Evolutionary conservation across 345 rosid genomes (phyloP), one percentile per base, ranked within the genome.

Genomic region (Populus simonii): DNA sequence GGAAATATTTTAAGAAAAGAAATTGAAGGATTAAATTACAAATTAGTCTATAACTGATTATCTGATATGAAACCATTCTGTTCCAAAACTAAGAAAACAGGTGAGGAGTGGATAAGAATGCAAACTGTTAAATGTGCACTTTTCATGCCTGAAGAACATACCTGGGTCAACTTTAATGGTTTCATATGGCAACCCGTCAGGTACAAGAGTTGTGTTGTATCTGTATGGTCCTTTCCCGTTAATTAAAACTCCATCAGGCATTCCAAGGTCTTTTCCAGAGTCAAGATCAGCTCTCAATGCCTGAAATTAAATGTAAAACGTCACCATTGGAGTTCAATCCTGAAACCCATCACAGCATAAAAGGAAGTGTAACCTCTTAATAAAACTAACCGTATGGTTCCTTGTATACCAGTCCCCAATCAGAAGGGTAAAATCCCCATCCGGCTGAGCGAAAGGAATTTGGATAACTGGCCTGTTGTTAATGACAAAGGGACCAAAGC

Each of bases 231-330:
- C 99, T 86, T 91, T 95, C 67, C 99, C 99, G 70, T 95, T 95
- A 72, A 95, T 93, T 51, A 95, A 90, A 83, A 95, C 99, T 69
- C 98, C 99, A 79, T 93, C 96, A 0, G 99, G 99, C 94, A 95
- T 88, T 25, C 93, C 99, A 29, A 95, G 98, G 41, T 92, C 96
- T 74, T 90, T 84, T 63, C 99, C 99, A 65, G 91, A 87, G 80
- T 92, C 98, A 70, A 95, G 92, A 55, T 23, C 77, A 13, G 81
- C 73, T 84, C 92, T 92, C 83, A 95, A 78, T 6, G 91, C 98
- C 99, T 95, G 72, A 78, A 66, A 81, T 51, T 47, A 74, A 76
- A 35, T 78, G 12, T 8, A 35, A 68, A 43, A 18, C 9, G 68
- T 70, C 36, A 77, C 33, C 8, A 16, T 78, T 55, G 65, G 23